Evolutionary conservation across 352 stramenopile species (phyloP), one percentile per base, ranked within the genome.

Genomic region (Pythium sukuiense): DNA sequence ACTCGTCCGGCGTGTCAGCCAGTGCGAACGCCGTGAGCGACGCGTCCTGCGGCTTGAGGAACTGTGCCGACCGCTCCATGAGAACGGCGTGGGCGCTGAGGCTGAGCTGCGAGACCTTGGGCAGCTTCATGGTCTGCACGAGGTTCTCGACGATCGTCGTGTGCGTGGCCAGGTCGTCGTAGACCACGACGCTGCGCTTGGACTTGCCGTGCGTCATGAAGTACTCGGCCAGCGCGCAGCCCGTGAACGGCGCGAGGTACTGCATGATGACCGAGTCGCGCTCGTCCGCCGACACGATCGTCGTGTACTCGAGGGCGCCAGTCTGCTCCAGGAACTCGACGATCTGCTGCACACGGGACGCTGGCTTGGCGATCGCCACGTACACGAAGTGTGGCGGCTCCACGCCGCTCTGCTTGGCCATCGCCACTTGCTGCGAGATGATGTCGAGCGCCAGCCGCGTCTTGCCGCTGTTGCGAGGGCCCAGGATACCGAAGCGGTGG

Each of bases 171-270:
- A 94, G 58, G 63, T 94, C 85, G 50, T 94, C 85, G 72, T 94
- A 94, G 32, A 94, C 70, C 24, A 94, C 80, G 8, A 94, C 74
- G 60, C 79, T 86, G 7, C 74, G 77, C n/a, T 58, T 69, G 6
- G 77, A 83, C 55, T 55, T 74, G 55, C 81, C 71, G 30, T 85
- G 65, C 11, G 75, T 57, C 79, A 90, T 88, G 43, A 89, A 81
- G 60, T 77, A 88, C 66, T 94, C 85, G 29, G 82, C 83, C 33
- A 94, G 64, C 1, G 82, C 79, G 55, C 81, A 91, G n/a, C 85
- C 85, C 0, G 81, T 79, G 63, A 94, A 94, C n/a, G 85, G 85
- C 55, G 85, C 75, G 45, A 94, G 70, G 72, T 90, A 94, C 73
- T 94, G 85, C 77, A 87, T 66, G 59, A 92, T 85, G 32, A 80